phyloP scores from a whole-genome alignment of 805 yeast genomes.

The Candida lessepsii region DNA sequence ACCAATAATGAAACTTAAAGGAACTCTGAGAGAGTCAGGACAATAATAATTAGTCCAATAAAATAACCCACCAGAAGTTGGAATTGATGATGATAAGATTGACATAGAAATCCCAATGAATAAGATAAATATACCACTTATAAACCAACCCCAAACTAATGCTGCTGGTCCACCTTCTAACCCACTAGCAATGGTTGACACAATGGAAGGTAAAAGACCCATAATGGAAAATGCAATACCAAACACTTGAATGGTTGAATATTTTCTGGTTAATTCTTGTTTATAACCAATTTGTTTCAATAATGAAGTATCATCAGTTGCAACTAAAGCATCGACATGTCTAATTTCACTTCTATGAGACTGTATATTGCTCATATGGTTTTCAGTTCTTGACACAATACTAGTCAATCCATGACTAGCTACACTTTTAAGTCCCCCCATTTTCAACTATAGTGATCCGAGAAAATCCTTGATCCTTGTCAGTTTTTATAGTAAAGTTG shows the following conservation, averaged over 20 bases:
- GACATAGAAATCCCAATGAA: slow-evolving; percentile 63
- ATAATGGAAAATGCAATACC: slow-evolving; percentile 72
- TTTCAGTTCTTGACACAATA: slow-evolving; percentile 10
- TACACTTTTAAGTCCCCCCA: slow-evolving; percentile 4
- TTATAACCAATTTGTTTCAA: slow-evolving; percentile 65
- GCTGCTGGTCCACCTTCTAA: slow-evolving; percentile 64
- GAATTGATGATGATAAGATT: slow-evolving; percentile 65
- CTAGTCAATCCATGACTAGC: slow-evolving; percentile 12
- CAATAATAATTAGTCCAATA: slow-evolving; percentile 53
- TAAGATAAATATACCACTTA: slow-evolving; percentile 55
- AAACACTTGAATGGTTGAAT: slow-evolving; percentile 61
- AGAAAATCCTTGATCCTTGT: too few relatives aligned
- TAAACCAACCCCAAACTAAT: slow-evolving; percentile 72
- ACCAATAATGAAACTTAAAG: slow-evolving; percentile 63
- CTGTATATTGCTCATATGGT: slow-evolving; percentile 12
- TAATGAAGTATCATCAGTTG: slow-evolving; percentile 19
- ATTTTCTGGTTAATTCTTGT: slow-evolving; percentile 62
- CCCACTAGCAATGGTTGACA: slow-evolving; percentile 53
- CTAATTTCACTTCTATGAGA: slow-evolving; percentile 22
- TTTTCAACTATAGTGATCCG: too few relatives aligned
- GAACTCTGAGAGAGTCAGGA: slow-evolving; percentile 50
- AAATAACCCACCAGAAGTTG: slow-evolving; percentile 75
- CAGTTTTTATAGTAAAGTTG: too few relatives aligned
- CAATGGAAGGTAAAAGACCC: slow-evolving; percentile 67
- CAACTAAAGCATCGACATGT: slow-evolving; percentile 18